These are phyloP conservation scores for Skeletonema tropicum DNA, from an alignment of 108 stramenopile species.

Conservation along the genomic window DNA sequence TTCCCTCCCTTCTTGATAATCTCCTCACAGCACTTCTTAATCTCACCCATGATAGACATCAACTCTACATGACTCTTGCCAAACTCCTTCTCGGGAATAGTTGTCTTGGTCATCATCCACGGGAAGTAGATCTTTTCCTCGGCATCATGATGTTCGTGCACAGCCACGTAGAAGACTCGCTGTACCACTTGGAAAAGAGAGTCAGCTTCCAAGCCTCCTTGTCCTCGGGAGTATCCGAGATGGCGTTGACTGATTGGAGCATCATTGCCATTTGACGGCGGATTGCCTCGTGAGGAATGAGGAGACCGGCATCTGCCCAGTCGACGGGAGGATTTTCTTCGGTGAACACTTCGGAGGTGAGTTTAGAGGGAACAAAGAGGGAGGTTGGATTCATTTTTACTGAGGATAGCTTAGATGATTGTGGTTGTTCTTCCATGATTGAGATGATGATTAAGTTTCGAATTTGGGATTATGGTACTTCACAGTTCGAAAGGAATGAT, in stretches of 20 bases:
- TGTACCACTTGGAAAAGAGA: conserved; percentile 49
- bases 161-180: conserved; percentile 20
- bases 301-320: conserved; percentile 40
- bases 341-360: conserved; percentile 30
- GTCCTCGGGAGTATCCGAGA: conserved; percentile 17
- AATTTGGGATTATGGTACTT: no score
- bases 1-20: conserved; percentile 36
- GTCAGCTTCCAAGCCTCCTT: conserved; percentile 34
- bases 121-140: conserved; percentile 49
- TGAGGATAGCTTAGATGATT: no score
- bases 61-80: conserved; percentile 31
- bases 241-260: conserved; percentile 21
- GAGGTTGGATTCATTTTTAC: not conserved
- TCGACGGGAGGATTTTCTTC: conserved; percentile 33
- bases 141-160: conserved; percentile 20
- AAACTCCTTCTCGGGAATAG: conserved; percentile 35
- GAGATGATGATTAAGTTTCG: no score
- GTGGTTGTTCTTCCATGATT: no score
- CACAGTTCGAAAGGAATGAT: no score
- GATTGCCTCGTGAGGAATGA: conserved; percentile 50
- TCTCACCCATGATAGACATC: conserved; percentile 26
- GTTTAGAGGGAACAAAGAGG: not conserved
- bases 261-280: conserved; percentile 42
- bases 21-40: conserved; percentile 28
- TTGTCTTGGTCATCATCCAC: conserved; percentile 42